These are phyloP conservation scores for Podospora fimiseda DNA, from an alignment of 495 filamentous ascomycete species.

Conservation along the genomic window DNA sequence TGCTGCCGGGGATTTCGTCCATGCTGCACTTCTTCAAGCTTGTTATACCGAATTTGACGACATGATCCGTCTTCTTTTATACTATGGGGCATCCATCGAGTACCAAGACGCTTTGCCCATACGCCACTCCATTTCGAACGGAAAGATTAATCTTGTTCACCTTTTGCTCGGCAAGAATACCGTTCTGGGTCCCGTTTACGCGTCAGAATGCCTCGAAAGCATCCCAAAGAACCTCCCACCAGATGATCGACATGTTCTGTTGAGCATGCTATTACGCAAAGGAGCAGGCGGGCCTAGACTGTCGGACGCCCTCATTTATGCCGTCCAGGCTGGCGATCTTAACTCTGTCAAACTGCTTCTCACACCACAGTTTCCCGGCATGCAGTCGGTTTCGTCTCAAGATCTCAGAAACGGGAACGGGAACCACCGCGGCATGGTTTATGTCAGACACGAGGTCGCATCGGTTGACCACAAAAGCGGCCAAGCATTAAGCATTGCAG, in stretches of 20 bases:
- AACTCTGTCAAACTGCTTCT: conserved; percentile 36
- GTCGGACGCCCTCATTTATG: conserved; percentile 36
- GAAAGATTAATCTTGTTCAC: conserved; percentile 34
- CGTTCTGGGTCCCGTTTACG: conserved; percentile 29
- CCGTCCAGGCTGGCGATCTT: conserved; percentile 33
- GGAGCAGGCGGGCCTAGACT: conserved; percentile 35
- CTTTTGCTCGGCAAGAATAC: conserved; percentile 32
- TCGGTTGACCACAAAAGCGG: conserved; percentile 41
- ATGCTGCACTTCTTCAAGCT: conserved; percentile 34
- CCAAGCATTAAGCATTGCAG: conserved; percentile 35
- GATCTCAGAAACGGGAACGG: conserved; percentile 17
- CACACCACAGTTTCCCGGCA: conserved; percentile 33
- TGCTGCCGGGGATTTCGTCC: conserved; percentile 33
- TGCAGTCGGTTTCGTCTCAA: conserved; percentile 15
- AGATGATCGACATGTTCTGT: conserved; percentile 36
- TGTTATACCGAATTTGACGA: conserved; percentile 35
- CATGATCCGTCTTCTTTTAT: conserved; percentile 39
- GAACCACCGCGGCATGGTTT: conserved; percentile 18
- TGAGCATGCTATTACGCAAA: conserved; percentile 34
- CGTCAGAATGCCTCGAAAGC: conserved; percentile 36
- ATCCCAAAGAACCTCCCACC: conserved; percentile 36
- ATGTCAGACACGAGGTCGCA: conserved; percentile 36
- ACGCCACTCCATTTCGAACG: conserved; percentile 29
- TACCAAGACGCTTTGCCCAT: conserved; percentile 35
- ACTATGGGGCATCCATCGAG: conserved; percentile 41